A percentile compares a stretch with the other conserved stretches of the same genome.
These are phyloP conservation scores for Alternaria arborescens DNA, from an alignment of 2,329 filamentous ascomycete genomes.

Conservation along the genomic window DNA sequence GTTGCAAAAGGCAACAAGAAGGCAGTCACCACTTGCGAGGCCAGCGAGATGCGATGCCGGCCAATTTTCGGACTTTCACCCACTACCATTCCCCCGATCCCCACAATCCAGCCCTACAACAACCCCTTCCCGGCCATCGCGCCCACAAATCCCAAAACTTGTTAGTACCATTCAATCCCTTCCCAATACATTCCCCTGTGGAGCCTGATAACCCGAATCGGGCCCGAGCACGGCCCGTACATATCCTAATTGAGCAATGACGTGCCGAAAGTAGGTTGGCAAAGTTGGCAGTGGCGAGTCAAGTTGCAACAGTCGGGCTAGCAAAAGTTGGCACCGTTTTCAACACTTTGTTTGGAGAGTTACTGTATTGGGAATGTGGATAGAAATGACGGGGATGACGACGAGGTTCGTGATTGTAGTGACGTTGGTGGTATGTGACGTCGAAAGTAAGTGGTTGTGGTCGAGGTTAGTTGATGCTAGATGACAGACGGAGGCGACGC, in stretches of 20 bases:
- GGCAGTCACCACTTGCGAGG: too few species aligned
- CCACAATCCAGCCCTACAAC: not conserved
- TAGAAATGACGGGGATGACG: not conserved
- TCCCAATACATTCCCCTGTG: not conserved
- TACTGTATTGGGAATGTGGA: not conserved
- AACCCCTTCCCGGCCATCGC: not conserved
- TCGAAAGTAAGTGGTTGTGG: not conserved
- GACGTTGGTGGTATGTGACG: not conserved
- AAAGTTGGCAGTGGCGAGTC: slow-evolving; percentile 6
- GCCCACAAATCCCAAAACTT: not conserved
- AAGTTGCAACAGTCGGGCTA: not conserved
- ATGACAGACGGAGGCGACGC: not conserved
- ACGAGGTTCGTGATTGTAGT: not conserved
- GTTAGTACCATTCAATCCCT: not conserved
- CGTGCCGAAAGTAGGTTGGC: not conserved
- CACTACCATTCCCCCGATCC: not conserved
- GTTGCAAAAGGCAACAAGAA: not conserved
- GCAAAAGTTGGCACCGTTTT: slow-evolving; percentile 14
- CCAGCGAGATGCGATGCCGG: too few species aligned
- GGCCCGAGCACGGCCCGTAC: not conserved
- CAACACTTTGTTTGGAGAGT: not conserved
- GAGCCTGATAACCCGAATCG: not conserved
- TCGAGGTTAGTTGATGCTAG: not conserved
- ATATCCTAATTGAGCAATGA: not conserved
- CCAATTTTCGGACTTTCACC: not conserved